Conservation (phyloP, 164 flowering plant genomes). For the Akebia trifoliata region DNA sequence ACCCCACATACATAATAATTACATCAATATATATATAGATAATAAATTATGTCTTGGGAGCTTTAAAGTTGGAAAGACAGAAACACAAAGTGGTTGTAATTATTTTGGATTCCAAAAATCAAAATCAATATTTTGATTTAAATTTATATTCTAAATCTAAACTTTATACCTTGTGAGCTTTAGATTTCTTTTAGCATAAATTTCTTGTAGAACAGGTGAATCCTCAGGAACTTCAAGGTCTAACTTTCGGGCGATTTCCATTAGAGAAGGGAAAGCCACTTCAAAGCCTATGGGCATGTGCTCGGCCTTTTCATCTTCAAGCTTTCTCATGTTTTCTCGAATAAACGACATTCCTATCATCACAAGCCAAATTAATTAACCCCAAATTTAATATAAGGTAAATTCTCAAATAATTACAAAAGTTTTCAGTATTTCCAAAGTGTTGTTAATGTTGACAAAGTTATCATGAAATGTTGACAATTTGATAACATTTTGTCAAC, state of each 20-base stretch:
- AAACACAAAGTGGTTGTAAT: no score
- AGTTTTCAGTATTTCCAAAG: no score
- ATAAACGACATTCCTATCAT: constrained; percentile 52
- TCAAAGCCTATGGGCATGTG: constrained; percentile 97
- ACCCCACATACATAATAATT: not conserved
- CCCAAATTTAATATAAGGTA: no score
- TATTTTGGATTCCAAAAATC: no score
- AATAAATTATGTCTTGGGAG: no score
- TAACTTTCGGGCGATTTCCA: constrained; percentile 46
- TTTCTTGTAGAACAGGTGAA: constrained; percentile 49
- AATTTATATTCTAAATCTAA: not conserved
- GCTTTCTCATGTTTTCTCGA: constrained; percentile 47
- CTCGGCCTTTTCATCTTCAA: constrained; percentile 59
- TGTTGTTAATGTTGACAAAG: not conserved
- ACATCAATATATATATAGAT: no score
- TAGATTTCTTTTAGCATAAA: constrained; percentile 47
- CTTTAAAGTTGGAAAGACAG: no score
- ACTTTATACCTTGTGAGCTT: constrained; percentile 60
- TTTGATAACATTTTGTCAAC: no score
- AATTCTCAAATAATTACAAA: no score
- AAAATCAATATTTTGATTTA: not conserved
- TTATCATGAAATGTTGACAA: no score
- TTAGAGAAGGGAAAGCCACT: constrained; percentile 78
- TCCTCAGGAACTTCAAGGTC: constrained; percentile 47
- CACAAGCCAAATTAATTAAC: not conserved